A percentile compares a stretch with the other conserved stretches of the same genome.
Conservation (phyloP, 169 alveolate species). For the Plasmodium knowlesi region DNA sequence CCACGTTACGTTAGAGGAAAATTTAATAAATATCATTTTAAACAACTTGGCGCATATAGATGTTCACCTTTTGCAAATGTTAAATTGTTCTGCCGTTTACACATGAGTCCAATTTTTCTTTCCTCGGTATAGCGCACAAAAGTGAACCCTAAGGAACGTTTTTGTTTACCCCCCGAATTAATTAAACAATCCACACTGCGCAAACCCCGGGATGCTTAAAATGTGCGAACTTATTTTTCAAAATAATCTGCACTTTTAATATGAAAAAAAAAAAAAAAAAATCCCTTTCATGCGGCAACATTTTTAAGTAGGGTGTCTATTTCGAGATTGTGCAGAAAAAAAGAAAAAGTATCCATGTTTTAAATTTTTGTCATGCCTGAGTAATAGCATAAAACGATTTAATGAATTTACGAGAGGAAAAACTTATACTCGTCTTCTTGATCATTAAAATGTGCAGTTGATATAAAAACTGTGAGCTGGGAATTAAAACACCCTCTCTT, state of each 20-base stretch:
- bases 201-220: not conserved
- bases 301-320: not conserved
- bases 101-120: not conserved
- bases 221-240: not conserved
- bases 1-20: not conserved
- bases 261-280: not conserved
- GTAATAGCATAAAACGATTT: not conserved
- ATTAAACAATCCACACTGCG: not conserved
- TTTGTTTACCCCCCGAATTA: not conserved
- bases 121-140: not conserved
- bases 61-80: not conserved
- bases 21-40: not conserved
- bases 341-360: not conserved
- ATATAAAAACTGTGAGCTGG: not conserved
- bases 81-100: not conserved
- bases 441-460: not conserved
- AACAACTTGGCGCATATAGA: not conserved
- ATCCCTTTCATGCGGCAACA: not conserved
- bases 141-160: not conserved
- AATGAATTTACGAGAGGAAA: not conserved
- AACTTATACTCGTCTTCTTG: not conserved
- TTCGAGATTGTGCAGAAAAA: not conserved
- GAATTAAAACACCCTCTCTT: not conserved
- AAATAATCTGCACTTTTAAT: not conserved
- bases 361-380: not conserved